These are phyloP conservation scores for Scalesia atractyloides DNA, from an alignment of 129 eudicot genomes.

Conservation along the genomic window DNA sequence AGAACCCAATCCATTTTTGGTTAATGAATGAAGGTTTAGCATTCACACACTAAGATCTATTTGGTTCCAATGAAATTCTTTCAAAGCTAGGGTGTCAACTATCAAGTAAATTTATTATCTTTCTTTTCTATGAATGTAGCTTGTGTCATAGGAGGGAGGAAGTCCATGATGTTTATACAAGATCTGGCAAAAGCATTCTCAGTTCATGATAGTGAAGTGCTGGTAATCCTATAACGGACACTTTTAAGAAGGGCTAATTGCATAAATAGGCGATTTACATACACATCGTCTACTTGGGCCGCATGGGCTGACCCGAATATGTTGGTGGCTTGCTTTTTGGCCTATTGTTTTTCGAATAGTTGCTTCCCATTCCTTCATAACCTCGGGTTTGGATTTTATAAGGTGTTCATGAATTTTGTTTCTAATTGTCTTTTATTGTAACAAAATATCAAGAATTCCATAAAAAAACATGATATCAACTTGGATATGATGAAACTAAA, in stretches of 20 bases:
- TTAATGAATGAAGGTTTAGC: too few relatives aligned
- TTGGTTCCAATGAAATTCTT: too few relatives aligned
- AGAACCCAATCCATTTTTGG: too few relatives aligned
- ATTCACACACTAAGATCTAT: too few relatives aligned
- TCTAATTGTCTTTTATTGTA: slow-evolving; percentile 26
- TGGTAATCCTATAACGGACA: slow-evolving; percentile 44
- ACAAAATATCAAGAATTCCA: slow-evolving; percentile 31
- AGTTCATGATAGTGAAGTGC: slow-evolving; percentile 66
- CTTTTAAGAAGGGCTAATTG: slow-evolving; percentile 1
- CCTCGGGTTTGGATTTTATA: slow-evolving; percentile 21
- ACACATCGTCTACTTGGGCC: slow-evolving; percentile 45
- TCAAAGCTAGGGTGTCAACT: too few relatives aligned
- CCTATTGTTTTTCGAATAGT: slow-evolving; percentile 83
- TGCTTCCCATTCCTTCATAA: slow-evolving; percentile 98
- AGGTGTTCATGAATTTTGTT: slow-evolving; percentile 23
- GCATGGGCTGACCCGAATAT: slow-evolving; percentile 67
- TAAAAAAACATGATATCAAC: slow-evolving; percentile 26
- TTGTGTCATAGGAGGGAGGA: slow-evolving; percentile 78
- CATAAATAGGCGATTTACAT: neutral
- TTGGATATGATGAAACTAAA: slow-evolving; percentile 19
- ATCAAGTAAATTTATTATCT: neutral
- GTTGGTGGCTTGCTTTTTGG: slow-evolving; percentile 79
- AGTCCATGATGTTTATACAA: slow-evolving; percentile 55
- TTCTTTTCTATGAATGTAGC: slow-evolving; percentile 42
- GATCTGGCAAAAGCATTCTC: slow-evolving; percentile 65